Evolutionary conservation across 352 stramenopile genomes (phyloP), one percentile per base, ranked within the genome.

Genomic region (Phytophthora ramorum): DNA sequence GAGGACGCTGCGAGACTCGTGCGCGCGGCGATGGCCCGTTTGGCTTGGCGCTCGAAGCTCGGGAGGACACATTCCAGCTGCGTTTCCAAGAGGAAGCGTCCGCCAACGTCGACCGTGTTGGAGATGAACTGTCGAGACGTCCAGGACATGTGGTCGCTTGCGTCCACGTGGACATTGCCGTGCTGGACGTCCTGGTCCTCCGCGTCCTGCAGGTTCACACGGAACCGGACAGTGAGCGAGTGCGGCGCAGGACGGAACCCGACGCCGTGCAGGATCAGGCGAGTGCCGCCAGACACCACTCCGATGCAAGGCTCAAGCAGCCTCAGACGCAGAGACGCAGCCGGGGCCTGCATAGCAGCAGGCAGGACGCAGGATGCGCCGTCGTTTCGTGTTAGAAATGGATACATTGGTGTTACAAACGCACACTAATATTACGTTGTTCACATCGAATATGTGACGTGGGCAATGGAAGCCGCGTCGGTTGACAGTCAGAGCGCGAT

Each of bases 171-270:
- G 13, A 54, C 19, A 16, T n/a, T 54, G 19, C 63, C 30, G 3
- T 38, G 20, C 9, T 35, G 19, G 5, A 16, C n/a, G 14, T 24
- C 22, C 22, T 5, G 10, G 5, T 70, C 50, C n/a, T 63, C 41
- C 9, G 54, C 16, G 30, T 60, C 69, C 7, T 76, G 59, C 17
- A 75, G 57, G 2, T 66, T 17, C 45, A 89, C 55, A 10, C 68
- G 73, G 55, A 90, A 87, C 30, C 81, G 79, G 46, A 92, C 81
- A n/a, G 75, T 66, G 48, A 92, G 75, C 49, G 83, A 88, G 66
- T 92, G 83, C 47, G 81, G 83, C 26, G 51, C 55, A 28, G 83
- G 71, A 3, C 77, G 76, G 71, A 92, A 92, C 28, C 81, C 81
- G 3, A 61, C 78, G 54, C 84, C 81, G 48, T 92, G 80, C 26